A percentile compares a stretch with the other conserved stretches of the same genome.
These are phyloP conservation scores for Suillus subaureus DNA, from an alignment of 768 basidiomycete species.

Conservation along the genomic window DNA sequence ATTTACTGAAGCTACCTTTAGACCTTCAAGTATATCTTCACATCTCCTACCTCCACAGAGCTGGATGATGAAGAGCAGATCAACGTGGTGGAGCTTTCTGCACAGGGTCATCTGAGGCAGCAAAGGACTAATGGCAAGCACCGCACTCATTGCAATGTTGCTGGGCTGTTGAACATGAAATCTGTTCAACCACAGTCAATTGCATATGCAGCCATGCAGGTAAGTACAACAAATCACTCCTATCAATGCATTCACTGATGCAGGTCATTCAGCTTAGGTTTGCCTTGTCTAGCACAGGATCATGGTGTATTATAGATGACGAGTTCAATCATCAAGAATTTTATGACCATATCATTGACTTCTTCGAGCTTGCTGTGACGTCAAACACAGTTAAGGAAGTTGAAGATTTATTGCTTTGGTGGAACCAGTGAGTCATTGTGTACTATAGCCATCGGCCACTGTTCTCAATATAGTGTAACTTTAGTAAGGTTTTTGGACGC, in stretches of 20 bases:
- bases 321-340: constrained; percentile 16
- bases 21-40: constrained; percentile 22
- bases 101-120: neutral
- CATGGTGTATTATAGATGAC: constrained; percentile 13
- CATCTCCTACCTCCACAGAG: constrained; percentile 20
- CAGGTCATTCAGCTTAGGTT: constrained; percentile 18
- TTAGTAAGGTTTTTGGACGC: constrained; percentile 8
- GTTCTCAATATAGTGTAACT: neutral
- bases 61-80: neutral
- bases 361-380: constrained; percentile 13
- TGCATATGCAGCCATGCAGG: constrained; percentile 29
- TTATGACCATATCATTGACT: constrained; percentile 18
- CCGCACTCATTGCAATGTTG: constrained; percentile 14
- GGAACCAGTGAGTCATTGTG: constrained; percentile 14
- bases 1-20: neutral
- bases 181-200: constrained; percentile 22
- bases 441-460: neutral
- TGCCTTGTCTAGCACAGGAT: constrained; percentile 13
- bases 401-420: constrained; percentile 15
- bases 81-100: neutral
- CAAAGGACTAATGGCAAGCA: constrained; percentile 1
- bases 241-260: neutral
- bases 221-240: constrained; percentile 9
- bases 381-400: neutral
- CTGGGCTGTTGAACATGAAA: constrained; percentile 12